Conservation (phyloP, 2,329 filamentous ascomycete species). For the Sporothrix curviconia region DNA sequence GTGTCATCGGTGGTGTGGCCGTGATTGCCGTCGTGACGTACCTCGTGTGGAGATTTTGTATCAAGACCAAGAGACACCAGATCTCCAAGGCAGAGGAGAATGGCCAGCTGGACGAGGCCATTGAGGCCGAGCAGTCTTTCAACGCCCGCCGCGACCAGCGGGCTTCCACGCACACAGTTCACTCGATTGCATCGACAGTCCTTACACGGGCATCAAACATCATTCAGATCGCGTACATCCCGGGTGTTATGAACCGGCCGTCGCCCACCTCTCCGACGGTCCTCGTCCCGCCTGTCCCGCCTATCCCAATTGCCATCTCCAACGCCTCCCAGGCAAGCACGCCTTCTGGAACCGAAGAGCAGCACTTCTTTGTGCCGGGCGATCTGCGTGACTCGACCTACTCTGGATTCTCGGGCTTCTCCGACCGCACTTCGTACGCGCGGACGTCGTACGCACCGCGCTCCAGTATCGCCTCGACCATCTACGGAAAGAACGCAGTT, state of each 20-base stretch:
- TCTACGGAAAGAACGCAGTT: conserved; percentile 86
- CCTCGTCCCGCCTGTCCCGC: conserved; percentile 86
- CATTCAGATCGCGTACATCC: conserved; percentile 98
- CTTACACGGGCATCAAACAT: conserved; percentile 95
- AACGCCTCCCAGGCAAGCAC: conserved; percentile 45
- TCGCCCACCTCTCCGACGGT: conserved; percentile 73
- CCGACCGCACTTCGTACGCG: conserved; percentile 56
- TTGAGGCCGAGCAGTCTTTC: conserved; percentile 46
- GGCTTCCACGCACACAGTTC: conserved; percentile 75
- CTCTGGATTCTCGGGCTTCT: conserved; percentile 63
- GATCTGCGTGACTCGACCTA: conserved; percentile 89
- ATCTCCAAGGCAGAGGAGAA: conserved; percentile 46
- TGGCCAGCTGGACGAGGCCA: conserved; percentile 46
- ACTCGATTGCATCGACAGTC: conserved; percentile 91
- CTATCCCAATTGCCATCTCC: conserved; percentile 65
- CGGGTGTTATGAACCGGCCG: conserved; percentile 89
- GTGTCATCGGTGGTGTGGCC: conserved; percentile 78
- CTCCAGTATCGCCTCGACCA: conserved; percentile 81
- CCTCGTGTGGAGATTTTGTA: conserved; percentile 79
- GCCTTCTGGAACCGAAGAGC: conserved; percentile 59
- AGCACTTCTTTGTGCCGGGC: conserved; percentile 88
- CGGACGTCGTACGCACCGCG: conserved; percentile 53
- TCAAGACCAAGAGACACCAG: conserved; percentile 70
- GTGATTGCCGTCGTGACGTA: conserved; percentile 69
- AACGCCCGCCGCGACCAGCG: conserved; percentile 53